Percentiles rank a stretch among this genome's conserved stretches.
Evolutionary conservation across 371 early-diverging fungal genomes (phyloP).

Genomic region (Lichtheimia hyalospora): DNA sequence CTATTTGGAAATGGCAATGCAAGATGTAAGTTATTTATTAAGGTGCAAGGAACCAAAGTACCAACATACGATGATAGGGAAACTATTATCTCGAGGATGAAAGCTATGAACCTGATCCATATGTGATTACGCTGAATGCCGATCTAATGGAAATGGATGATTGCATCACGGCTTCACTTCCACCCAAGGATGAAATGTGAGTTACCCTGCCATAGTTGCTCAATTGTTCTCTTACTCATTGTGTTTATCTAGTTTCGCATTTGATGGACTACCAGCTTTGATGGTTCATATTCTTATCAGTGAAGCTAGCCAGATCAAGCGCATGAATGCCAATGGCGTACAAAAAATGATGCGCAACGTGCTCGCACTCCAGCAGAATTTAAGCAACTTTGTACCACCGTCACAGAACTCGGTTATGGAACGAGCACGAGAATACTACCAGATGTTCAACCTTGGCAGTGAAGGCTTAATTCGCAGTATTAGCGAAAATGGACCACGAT

Average conservation of each 20-base stretch:
- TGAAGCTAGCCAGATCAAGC: slow-evolving; percentile 72
- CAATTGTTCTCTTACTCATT: too few relatives aligned
- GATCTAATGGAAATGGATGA: slow-evolving; percentile 80
- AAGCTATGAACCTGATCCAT: slow-evolving; percentile 83
- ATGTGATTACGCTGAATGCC: slow-evolving; percentile 76
- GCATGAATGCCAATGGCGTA: slow-evolving; percentile 73
- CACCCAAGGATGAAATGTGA: slow-evolving; percentile 63
- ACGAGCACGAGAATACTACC: slow-evolving; percentile 72
- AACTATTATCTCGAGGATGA: slow-evolving; percentile 75
- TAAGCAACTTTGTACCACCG: slow-evolving; percentile 73
- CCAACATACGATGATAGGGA: slow-evolving; percentile 40
- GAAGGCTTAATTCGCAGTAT: slow-evolving; percentile 45
- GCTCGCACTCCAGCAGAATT: slow-evolving; percentile 82
- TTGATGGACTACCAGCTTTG: slow-evolving; percentile 78
- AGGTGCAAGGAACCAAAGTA: not conserved
- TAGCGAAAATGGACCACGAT: slow-evolving; percentile 43
- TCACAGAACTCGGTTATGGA: slow-evolving; percentile 71
- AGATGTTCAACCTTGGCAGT: slow-evolving; percentile 62
- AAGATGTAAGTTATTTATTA: slow-evolving; percentile 67
- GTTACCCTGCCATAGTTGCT: not conserved
- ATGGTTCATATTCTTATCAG: slow-evolving; percentile 72
- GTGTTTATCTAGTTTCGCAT: slow-evolving; percentile 60
- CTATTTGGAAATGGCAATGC: slow-evolving; percentile 85
- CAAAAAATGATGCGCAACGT: slow-evolving; percentile 83
- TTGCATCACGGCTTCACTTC: slow-evolving; percentile 63